These are phyloP conservation scores for Hypoxylon crocopeplum DNA, from an alignment of 495 filamentous ascomycete genomes.

Conservation along the genomic window DNA sequence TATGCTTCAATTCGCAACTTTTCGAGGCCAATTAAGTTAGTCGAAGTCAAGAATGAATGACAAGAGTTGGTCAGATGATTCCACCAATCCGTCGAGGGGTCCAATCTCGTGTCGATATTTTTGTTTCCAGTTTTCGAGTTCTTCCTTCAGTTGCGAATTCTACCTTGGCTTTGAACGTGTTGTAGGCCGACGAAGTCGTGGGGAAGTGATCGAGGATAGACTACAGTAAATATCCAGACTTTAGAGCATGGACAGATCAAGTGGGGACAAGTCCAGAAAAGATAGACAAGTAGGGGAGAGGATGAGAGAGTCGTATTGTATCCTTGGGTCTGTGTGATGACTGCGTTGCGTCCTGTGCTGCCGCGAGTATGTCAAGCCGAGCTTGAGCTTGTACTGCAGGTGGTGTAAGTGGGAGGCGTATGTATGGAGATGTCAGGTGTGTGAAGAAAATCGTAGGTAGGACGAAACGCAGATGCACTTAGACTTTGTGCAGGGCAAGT, in stretches of 20 bases:
- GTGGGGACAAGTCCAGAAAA: constrained; percentile 11
- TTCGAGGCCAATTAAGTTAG: too few species aligned
- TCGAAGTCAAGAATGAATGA: too few species aligned
- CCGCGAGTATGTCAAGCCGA: constrained; percentile 21
- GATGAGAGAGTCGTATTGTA: constrained; percentile 31
- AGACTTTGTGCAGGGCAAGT: not conserved
- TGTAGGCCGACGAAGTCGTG: not conserved
- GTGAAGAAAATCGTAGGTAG: constrained; percentile 15
- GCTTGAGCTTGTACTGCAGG: not conserved
- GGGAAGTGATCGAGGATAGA: not conserved
- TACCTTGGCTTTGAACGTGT: not conserved
- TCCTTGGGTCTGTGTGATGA: constrained; percentile 27
- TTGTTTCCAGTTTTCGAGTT: constrained; percentile 1
- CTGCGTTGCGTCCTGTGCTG: constrained; percentile 27
- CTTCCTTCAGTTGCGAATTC: constrained; percentile 3
- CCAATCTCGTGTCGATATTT: not conserved
- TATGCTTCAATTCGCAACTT: too few species aligned
- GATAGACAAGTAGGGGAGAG: constrained; percentile 1
- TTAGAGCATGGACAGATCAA: constrained; percentile 8
- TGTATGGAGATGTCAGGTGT: constrained; percentile 4
- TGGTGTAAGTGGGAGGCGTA: constrained; percentile 7
- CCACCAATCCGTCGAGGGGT: constrained; percentile 7
- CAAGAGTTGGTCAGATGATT: constrained; percentile 4
- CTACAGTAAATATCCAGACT: not conserved
- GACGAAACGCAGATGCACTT: constrained; percentile 18